Base-by-base conservation (phyloP, 306 rosid species). In the Citrullus colocynthis region DNA sequence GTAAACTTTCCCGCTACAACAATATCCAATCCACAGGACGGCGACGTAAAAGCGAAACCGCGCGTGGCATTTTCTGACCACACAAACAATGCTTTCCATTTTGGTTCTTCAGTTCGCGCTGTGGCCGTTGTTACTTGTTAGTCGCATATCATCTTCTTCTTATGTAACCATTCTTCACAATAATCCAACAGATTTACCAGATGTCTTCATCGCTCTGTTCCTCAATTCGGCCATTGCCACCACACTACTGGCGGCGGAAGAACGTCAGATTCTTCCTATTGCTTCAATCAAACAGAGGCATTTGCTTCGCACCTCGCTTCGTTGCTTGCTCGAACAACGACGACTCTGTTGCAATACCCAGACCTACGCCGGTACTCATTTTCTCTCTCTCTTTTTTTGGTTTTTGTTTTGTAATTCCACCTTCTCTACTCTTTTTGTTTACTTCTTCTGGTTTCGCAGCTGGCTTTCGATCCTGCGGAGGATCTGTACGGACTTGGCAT, bases 381-480 rank as follows among this genome's bases (percentile, higher is more conserved):
- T 58, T 66, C 62, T 81, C 78, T 55, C 34, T 24, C 28, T 24
- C 28, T 24, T 0, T 24, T 24, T 24, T 24, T 24, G 28, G 28
- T 21, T 32, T 63, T 57, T 42, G 66, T 52, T 30, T 76, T 79
- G 0, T 44, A 20, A 9, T 44, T 62, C 7, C 30, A 45, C 2
- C 61, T 48, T 15, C 14, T 6, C 10, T 14, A 2, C 5, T 57
- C n/a, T 21, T 59, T 54, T 37, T 14, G 4, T 41, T 70, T 65
- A 4, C 10, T 69, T 45, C 13, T 63, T 15, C 80, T 74, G 58
- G 49, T 61, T 52, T 83, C 41, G 72, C 90, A 93, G 98, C 56
- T 88, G 83, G 93, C 91, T 55, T 90, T 82, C 78, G 88, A 67
- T 80, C 88, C 92, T 45, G 81, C 96, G 1, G 98, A 86, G 86